Conservation (phyloP, 139 green algal genomes). For the Micractinium sp. region DNA sequence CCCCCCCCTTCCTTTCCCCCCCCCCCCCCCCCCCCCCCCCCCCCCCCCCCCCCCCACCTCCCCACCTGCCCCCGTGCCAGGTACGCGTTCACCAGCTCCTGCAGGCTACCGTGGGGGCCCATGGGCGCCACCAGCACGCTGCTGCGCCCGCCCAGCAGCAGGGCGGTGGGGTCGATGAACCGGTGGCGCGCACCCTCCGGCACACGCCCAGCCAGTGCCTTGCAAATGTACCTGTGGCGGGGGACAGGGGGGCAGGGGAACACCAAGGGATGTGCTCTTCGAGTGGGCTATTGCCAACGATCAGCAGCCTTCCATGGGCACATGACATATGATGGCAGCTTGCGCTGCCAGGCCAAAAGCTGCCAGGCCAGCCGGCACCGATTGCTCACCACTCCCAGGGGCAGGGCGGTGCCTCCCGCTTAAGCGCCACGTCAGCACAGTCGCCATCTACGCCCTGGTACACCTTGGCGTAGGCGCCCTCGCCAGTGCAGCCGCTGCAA, state of each 20-base stretch:
- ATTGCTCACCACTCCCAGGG: conserved; percentile 58
- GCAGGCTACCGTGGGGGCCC: conserved; percentile 46
- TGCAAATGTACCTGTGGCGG: conserved; percentile 45
- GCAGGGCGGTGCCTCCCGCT: conserved; percentile 46
- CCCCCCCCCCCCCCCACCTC: neutral
- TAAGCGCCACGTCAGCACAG: conserved; percentile 46
- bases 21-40: no score
- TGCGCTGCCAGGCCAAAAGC: no score
- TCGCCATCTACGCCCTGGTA: conserved; percentile 37
- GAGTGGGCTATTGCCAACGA: neutral
- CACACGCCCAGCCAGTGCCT: conserved; percentile 42
- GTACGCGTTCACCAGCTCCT: conserved; percentile 57
- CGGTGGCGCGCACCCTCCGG: neutral
- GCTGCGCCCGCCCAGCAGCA: conserved; percentile 31
- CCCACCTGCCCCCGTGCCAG: conserved; percentile 37
- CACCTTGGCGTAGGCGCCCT: conserved; percentile 49
- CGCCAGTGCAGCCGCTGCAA: conserved; percentile 34
- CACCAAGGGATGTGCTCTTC: neutral
- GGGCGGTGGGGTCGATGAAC: conserved; percentile 34
- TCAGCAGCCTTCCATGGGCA: neutral
- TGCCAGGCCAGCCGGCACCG: neutral
- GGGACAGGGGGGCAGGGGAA: no score
- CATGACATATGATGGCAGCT: neutral
- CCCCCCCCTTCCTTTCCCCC: no score
- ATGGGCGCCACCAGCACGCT: conserved; percentile 50